Conservation (phyloP, 306 rosid genomes). For the Cicer cuneatum region DNA sequence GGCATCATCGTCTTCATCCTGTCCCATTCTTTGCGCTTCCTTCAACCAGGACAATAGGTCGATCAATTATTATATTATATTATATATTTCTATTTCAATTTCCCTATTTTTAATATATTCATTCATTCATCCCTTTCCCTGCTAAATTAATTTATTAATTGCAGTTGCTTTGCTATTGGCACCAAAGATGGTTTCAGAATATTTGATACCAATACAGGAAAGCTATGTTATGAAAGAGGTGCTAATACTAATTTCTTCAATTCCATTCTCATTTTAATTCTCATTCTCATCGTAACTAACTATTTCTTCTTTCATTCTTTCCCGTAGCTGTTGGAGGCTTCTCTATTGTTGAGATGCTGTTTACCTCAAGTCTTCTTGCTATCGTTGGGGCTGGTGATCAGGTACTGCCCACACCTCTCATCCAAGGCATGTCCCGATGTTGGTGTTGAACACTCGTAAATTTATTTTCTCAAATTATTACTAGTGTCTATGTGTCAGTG, state of each 20-base stretch:
- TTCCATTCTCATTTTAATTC: background rate
- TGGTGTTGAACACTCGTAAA: no score
- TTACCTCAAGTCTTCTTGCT: constrained; percentile 91
- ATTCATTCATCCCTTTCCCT: background rate
- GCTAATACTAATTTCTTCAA: constrained; percentile 9
- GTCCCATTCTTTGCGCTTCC: constrained; percentile 80
- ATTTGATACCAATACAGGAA: constrained; percentile 75
- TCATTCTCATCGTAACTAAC: background rate
- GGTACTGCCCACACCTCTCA: constrained; percentile 40
- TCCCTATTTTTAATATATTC: background rate
- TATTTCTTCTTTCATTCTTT: background rate
- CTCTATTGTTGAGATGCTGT: constrained; percentile 85
- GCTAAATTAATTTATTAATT: background rate
- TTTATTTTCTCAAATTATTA: no score
- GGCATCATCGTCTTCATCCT: background rate
- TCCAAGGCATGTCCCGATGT: no score
- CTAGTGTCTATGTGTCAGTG: no score
- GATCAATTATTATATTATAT: constrained; percentile 53
- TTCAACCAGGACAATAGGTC: constrained; percentile 93
- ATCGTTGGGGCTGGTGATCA: constrained; percentile 98
- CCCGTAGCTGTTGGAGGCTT: constrained; percentile 74
- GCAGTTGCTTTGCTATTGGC: constrained; percentile 86
- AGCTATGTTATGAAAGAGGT: constrained; percentile 80
- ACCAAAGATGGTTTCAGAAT: constrained; percentile 84
- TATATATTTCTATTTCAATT: no score